Base-by-base conservation (phyloP, 768 basidiomycete genomes). In the Boletus barrowsii region DNA sequence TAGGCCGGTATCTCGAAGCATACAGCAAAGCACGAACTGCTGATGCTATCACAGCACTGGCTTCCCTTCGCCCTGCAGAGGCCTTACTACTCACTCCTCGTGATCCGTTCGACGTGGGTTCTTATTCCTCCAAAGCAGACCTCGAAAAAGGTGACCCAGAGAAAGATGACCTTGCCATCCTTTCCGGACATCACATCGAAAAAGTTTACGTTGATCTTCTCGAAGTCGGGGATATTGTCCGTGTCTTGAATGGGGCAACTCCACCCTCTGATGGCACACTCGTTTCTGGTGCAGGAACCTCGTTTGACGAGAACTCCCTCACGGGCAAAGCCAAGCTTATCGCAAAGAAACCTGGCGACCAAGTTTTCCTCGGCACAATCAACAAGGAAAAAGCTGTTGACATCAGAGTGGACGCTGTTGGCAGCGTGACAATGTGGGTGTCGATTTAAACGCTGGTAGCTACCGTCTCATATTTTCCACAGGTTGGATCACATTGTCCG, bases 271-370 rank as follows among this genome's bases (percentile, higher is more conserved):
- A 94, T 67, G 88, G 87, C 2, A 80, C 75, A 0, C 73, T 94
- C 44, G 71, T 87, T 10, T 68, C 77, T 4, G 75, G 76, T 4
- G 56, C 69, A 0, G 68, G 72, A 30, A 73, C 76, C 2, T 68
- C 73, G 1, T 91, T 94, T 58, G 90, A 93, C 61, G 92, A 94
- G 65, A 89, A 88, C 56, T 90, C 88, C 2, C 73, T 94, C 48
- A 94, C 93, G 0, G 92, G 92, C 4, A 93, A 94, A 68, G 83
- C 85, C 14, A 73, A 72, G 41, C 79, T 77, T 1, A 77, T 92
- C 29, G 72, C 65, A 56, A 94, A 94, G 65, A 55, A 55, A 2
- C 42, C 64, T 1, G 86, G 86, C 13, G 90, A 92, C 64, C 72
- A 72, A 40, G 79, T 94, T 22, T 87, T 80, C 62, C 79, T 89